phyloP scores from a whole-genome alignment of 768 basidiomycete species.

The Kwoniella newhampshirensis region DNA sequence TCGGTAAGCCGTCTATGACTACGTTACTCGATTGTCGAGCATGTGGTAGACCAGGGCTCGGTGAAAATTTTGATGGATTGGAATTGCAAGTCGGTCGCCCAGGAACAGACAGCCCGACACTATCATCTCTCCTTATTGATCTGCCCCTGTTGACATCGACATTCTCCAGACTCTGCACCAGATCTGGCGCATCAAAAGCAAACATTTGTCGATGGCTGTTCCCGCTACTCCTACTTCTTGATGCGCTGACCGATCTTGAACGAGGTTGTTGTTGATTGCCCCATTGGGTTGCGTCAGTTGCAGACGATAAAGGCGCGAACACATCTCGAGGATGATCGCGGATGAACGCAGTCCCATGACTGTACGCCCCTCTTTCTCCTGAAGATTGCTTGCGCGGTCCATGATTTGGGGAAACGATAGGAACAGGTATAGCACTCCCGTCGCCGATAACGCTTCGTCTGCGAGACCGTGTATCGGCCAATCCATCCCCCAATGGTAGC shows the following conservation, averaged over 20 bases:
- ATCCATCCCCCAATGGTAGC: constrained; percentile 9
- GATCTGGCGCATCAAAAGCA: constrained; percentile 19
- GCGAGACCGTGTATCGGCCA: constrained; percentile 3
- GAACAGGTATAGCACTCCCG: constrained; percentile 12
- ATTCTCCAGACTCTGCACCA: constrained; percentile 11
- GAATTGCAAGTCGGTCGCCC: no score
- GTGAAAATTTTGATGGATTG: not conserved
- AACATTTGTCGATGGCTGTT: constrained; percentile 19
- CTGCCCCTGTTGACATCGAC: constrained; percentile 8
- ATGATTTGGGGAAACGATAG: constrained; percentile 19
- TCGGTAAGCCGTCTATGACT: constrained; percentile 8
- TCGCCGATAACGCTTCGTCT: not conserved
- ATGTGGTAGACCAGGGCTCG: constrained; percentile 11
- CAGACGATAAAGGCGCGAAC: constrained; percentile 2
- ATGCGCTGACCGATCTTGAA: constrained; percentile 25
- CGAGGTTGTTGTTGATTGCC: constrained; percentile 12
- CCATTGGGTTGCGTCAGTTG: not conserved
- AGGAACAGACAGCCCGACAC: not conserved
- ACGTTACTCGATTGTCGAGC: constrained; percentile 10
- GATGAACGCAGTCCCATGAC: not conserved
- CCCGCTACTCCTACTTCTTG: constrained; percentile 21
- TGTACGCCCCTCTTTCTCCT: no score
- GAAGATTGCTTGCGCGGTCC: not conserved
- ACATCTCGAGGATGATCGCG: not conserved
- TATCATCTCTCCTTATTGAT: constrained; percentile 7